Base-by-base conservation (phyloP, 495 filamentous ascomycete species). In the Glutinoglossum americanum region DNA sequence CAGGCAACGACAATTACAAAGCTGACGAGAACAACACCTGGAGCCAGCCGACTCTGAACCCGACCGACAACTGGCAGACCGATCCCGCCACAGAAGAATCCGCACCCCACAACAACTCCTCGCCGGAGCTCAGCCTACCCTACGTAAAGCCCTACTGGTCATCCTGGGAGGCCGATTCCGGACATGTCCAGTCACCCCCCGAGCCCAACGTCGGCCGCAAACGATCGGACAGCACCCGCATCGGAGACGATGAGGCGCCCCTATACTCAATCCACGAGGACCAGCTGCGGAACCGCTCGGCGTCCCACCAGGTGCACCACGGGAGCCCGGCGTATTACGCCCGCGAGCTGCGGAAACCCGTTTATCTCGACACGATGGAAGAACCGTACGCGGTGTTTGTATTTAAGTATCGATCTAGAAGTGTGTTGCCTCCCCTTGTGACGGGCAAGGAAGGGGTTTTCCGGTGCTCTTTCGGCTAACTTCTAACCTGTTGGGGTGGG, bases 361-460 rank as follows among this genome's bases (percentile, higher is more conserved):
- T 63, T 21, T 74, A 74, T 62, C 54, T 73, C 53, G 72, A 74
- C 59, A 61, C 55, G 0, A 61, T 70, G 48, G 63, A 68, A 26
- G 62, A 63, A 27, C 73, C 73, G 28, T 76, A 74, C 57, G 73
- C 73, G 3, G 67, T 73, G 0, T 75, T 76, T 61, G 53, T 64
- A 11, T 76, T 76, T 66, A 72, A 70, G 48, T 76, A 75, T 60
- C 66, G 72, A 7, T 62, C 62, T 35, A 64, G 60, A 55, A 63
- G 61, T 59, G 19, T 23, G 41, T 21, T 19, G n/a, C n/a, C 41
- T 23, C 39, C 37, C 15, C 15, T 13, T 41, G 5, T 41, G n/a
- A n/a, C n/a, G n/a, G n/a, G n/a, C n/a, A n/a, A n/a, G n/a, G n/a
- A n/a, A n/a, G n/a, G n/a, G n/a, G 32, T 11, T 35, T 11, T 35